phyloP scores from a whole-genome alignment of 2,329 filamentous ascomycete genomes.

The Paraconiothyrium sp. region DNA sequence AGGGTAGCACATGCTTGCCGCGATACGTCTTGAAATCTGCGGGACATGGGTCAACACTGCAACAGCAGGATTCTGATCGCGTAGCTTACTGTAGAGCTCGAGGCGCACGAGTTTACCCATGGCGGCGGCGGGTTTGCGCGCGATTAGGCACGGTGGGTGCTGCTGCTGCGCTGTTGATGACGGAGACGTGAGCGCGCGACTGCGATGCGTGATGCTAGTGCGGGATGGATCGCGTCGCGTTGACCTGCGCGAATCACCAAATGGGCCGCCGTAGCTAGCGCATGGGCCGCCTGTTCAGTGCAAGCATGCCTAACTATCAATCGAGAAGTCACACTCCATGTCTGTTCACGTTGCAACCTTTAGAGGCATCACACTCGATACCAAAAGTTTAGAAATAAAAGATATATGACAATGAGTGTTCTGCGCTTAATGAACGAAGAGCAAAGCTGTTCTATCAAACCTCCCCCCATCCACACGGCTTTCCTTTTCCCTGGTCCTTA shows the following conservation, averaged over 20 bases:
- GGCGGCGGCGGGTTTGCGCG: slow-evolving; percentile 29
- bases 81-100: slow-evolving; percentile 83
- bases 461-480: slow-evolving; percentile 47
- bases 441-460: slow-evolving; percentile 31
- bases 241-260: neutral
- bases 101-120: slow-evolving; percentile 98
- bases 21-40: slow-evolving; percentile 99
- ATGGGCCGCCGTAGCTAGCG: neutral
- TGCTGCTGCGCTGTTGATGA: slow-evolving; percentile 20
- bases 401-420: no score
- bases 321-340: neutral
- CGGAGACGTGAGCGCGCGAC: neutral
- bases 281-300: neutral
- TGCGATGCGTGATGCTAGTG: neutral
- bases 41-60: slow-evolving; percentile 21
- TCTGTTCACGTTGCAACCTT: neutral
- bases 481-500: slow-evolving; percentile 41
- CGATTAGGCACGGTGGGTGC: slow-evolving; percentile 17
- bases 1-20: slow-evolving; percentile 91
- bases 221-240: neutral
- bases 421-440: neutral
- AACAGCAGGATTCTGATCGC: slow-evolving; percentile 14
- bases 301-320: neutral
- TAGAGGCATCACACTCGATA: neutral
- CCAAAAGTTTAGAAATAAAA: no score